Evolutionary conservation across 495 filamentous ascomycete species (phyloP), one percentile per base, ranked within the genome.

Genomic region (Penicillium simplicissimum): DNA sequence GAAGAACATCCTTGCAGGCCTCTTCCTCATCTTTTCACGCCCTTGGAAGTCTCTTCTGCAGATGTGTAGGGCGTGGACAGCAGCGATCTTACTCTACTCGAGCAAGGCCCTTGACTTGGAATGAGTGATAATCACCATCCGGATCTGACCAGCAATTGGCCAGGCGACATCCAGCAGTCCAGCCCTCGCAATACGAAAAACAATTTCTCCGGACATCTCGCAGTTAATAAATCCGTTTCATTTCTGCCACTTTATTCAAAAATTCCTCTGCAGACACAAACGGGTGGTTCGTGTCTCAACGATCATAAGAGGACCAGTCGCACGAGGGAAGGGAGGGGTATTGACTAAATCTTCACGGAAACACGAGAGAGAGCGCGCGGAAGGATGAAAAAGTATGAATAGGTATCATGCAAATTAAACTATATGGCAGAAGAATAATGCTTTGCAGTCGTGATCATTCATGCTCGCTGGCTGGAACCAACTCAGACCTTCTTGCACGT

Each of bases 251-350:
- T 53, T 21, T 53, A 28, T 34, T 11, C 51, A 17, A 33, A 9
- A 17, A 15, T 35, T 14, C n/a, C n/a, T n/a, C n/a, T 13, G 9
- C 31, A 17, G 8, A 36, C 28, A 23, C 11, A 3, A 35, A 34
- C 8, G 3, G 25, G 2, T n/a, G 15, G 35, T 28, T n/a, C 31
- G 43, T 17, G 15, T 13, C 19, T 33, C 55, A 14, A 42, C 42
- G 23, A 9, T 17, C 8, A 47, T 36, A 23, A n/a, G 5, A 11
- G 38, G 28, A n/a, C 15, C 21, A 13, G 4, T 42, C 37, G 40
- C 38, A 57, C 15, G 38, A 57, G 13, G 35, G 21, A 10, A 33
- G 23, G 40, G 55, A 25, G 38, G 40, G 55, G 55, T 57, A 57
- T 57, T 35, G 8, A 57, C 23, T 33, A 31, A 42, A 37, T 42